Evolutionary conservation across 2,329 filamentous ascomycete species (phyloP).

Genomic region (Chaetomium strumarium): DNA sequence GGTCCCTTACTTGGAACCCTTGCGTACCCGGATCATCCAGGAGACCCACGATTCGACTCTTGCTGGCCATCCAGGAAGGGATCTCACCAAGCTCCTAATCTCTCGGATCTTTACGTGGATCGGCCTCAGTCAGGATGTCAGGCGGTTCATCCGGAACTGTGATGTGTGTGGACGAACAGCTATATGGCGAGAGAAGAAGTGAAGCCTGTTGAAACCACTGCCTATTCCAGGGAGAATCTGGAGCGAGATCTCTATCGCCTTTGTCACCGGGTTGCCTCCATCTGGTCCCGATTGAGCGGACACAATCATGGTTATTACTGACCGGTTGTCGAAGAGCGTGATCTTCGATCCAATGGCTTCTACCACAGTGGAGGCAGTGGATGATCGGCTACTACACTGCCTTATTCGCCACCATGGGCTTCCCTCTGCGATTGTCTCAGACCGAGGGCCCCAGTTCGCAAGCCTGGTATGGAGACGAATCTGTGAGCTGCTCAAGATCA

Average conservation of each 20-base stretch:
- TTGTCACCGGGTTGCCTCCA: neutral
- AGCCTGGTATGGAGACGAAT: neutral
- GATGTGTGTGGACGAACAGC: neutral
- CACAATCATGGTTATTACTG: neutral
- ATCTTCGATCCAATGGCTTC: neutral
- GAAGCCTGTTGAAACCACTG: neutral
- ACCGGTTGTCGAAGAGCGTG: constrained; percentile 2
- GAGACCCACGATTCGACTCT: neutral
- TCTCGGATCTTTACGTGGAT: neutral
- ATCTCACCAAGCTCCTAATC: neutral
- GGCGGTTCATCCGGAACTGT: neutral
- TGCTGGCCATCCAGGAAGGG: neutral
- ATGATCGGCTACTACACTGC: neutral
- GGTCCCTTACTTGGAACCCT: neutral
- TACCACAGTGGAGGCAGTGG: neutral
- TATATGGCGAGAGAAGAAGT: neutral
- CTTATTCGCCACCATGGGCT: neutral
- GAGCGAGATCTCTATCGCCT: neutral
- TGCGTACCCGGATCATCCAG: constrained; percentile 1
- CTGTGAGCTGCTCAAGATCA: constrained; percentile 1
- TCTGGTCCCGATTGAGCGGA: neutral
- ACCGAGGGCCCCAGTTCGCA: neutral
- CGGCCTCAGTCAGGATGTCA: neutral
- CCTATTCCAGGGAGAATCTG: constrained; percentile 4
- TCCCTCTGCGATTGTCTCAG: neutral